Evolutionary conservation across 2,329 filamentous ascomycete species (phyloP), one percentile per base, ranked within the genome.

Genomic region (Kalaharituber pfeilii): DNA sequence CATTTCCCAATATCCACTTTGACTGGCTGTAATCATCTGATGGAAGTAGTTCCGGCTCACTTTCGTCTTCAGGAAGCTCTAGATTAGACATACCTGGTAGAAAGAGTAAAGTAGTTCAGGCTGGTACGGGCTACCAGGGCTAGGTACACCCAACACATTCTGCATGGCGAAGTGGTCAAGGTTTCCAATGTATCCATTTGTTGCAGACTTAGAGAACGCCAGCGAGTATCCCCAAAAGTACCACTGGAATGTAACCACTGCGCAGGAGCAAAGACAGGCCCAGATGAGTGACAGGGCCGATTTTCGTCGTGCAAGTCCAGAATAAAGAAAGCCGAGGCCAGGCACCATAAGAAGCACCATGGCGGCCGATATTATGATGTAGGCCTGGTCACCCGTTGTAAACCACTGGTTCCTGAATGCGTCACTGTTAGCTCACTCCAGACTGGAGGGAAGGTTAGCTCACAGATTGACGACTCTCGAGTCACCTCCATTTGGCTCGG

Each of bases 151-250:
- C 63, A 94, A 75, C 1, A 86, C 86, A 66, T 87, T 85, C 74
- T 79, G 82, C 63, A 98, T 75, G 58, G 87, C 91, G 64, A 96
- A 94, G 69, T 93, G 84, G 63, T 81, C 76, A 54, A 98, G 72
- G 68, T 96, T 80, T 53, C 91, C 91, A 66, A 98, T 96, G 72
- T 84, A 96, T 52, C 85, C 83, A 71, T 85, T 95, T 62, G 78
- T 86, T 3, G 82, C 84, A 13, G 79, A 80, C 44, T 77, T 75
- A 65, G 84, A 91, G 71, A 96, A 95, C 52, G 89, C 88, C 58
- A 98, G 75, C 13, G 89, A 94, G 70, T 94, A 98, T 33, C 91
- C 91, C 89, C 91, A 96, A 69, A 98, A 95, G 67, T 95, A 96
- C 91, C 91, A 98, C 72, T 98, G 91, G 73, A 98, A 95, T 54